phyloP scores from a whole-genome alignment of 2,329 filamentous ascomycete genomes.

The Bipolaris zeicola region DNA sequence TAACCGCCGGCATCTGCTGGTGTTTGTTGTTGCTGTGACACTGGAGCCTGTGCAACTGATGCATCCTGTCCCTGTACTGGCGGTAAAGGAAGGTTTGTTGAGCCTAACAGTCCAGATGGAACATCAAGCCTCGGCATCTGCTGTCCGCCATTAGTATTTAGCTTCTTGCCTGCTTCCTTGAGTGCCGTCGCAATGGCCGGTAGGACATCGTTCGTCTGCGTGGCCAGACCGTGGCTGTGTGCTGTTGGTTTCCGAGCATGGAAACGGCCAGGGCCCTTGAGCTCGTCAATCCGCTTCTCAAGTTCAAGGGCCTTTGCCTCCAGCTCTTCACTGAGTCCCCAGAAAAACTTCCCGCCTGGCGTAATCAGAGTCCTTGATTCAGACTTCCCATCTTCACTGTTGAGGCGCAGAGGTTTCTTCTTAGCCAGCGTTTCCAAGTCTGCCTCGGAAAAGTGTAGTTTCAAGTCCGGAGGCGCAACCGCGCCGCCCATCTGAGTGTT shows the following conservation, averaged over 20 bases:
- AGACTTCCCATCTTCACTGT: slow-evolving; percentile 50
- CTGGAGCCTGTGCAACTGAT: slow-evolving; percentile 20
- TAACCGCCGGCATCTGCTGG: slow-evolving; percentile 43
- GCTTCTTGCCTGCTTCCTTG: slow-evolving; percentile 44
- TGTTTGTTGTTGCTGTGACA: slow-evolving; percentile 35
- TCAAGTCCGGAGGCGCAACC: slow-evolving; percentile 43
- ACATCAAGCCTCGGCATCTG: slow-evolving; percentile 36
- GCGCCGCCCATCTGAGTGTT: slow-evolving; percentile 23
- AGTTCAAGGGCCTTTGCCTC: slow-evolving; percentile 73
- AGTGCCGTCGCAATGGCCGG: slow-evolving; percentile 45
- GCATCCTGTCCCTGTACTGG: slow-evolving; percentile 31
- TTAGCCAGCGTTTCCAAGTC: slow-evolving; percentile 60
- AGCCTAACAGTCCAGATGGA: slow-evolving; percentile 27
- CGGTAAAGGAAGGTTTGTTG: slow-evolving; percentile 30
- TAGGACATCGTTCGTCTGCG: slow-evolving; percentile 38
- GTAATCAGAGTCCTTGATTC: slow-evolving; percentile 71
- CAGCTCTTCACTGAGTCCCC: slow-evolving; percentile 70
- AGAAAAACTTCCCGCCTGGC: slow-evolving; percentile 76
- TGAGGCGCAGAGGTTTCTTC: slow-evolving; percentile 56
- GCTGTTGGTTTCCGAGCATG: slow-evolving; percentile 33
- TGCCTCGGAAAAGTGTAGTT: slow-evolving; percentile 48
- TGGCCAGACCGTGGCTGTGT: slow-evolving; percentile 18
- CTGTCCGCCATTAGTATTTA: slow-evolving; percentile 33
- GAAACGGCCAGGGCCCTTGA: slow-evolving; percentile 38
- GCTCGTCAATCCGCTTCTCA: slow-evolving; percentile 57